Base-by-base conservation (phyloP, 345 rosid species). In the Fremontodendron californicum region DNA sequence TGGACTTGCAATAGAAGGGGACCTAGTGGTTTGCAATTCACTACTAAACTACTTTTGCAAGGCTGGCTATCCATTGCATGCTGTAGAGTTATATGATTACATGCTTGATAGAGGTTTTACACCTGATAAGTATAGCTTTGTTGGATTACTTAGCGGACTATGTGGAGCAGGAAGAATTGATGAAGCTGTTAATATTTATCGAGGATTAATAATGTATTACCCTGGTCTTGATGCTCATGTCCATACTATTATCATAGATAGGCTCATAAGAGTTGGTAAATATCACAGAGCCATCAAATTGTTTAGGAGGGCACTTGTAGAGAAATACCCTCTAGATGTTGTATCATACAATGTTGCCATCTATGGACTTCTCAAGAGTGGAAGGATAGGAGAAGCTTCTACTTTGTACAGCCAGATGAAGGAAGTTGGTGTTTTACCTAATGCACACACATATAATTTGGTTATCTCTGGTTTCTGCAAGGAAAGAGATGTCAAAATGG, bases 311-410 rank as follows among this genome's bases (percentile, higher is more conserved):
- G 91, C 89, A 61, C 18, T 82, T 19, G 8, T 39, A 71, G 74
- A 90, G 81, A 84, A 87, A 62, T 79, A 77, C 73, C 80, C 87
- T 40, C 73, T 90, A 57, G 97, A 91, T 85, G 89, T 78, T 76
- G 88, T 90, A 51, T 86, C 93, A 49, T 91, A 86, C 78, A 86
- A 90, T 55, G 89, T 86, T 74, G 94, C 88, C 42, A 90, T 90
- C 10, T 66, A 70, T 81, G 93, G 96, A 15, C 92, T 93, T 78
- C 80, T 93, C 71, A 80, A 71, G 77, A 78, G 77, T 16, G 86
- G 89, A 63, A 87, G 91, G 80, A 73, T 78, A 31, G 81, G 70
- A 71, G 94, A 91, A 84, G 97, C 90, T 49, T 81, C 40, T 74
- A 61, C 80, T 65, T 33, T 88, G 76, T 86, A 81, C 54, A 9